Percentiles rank a stretch among this genome's conserved stretches.
These are phyloP conservation scores for Microdochium nivale DNA, from an alignment of 2,329 filamentous ascomycete genomes.

Conservation along the genomic window DNA sequence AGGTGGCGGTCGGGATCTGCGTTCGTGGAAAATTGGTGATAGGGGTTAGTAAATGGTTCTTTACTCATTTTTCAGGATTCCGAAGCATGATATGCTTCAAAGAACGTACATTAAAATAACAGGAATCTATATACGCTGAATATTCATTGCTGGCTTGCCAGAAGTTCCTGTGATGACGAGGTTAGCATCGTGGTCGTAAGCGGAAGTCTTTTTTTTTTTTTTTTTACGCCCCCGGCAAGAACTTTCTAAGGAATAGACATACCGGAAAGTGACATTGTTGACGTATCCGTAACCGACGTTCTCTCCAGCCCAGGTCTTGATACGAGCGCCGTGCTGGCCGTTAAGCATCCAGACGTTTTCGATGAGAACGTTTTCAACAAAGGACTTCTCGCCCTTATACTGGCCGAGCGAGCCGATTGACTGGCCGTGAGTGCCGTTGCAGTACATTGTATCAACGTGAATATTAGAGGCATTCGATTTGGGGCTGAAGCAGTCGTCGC, in stretches of 20 bases:
- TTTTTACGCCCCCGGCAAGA: no score
- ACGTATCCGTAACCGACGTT: slow-evolving; percentile 51
- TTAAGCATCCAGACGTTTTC: slow-evolving; percentile 50
- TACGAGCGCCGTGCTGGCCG: slow-evolving; percentile 42
- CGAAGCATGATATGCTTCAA: background rate
- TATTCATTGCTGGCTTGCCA: slow-evolving; percentile 49
- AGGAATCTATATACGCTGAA: slow-evolving; percentile 50
- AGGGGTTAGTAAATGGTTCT: no score
- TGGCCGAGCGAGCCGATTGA: slow-evolving; percentile 52
- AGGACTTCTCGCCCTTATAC: slow-evolving; percentile 43
- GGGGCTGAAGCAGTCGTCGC: slow-evolving; percentile 54
- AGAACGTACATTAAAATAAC: slow-evolving; percentile 48
- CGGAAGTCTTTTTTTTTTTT: background rate
- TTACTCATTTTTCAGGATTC: no score
- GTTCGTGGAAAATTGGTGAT: background rate
- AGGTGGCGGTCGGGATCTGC: slow-evolving; percentile 33
- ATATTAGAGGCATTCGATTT: slow-evolving; percentile 51
- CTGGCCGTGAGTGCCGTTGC: slow-evolving; percentile 49
- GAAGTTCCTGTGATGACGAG: slow-evolving; percentile 36
- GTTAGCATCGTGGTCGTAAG: background rate
- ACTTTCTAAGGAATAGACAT: no score
- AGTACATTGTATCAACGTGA: slow-evolving; percentile 51
- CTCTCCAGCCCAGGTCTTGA: slow-evolving; percentile 53
- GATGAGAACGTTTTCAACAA: slow-evolving; percentile 47
- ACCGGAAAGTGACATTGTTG: slow-evolving; percentile 48